Conservation (phyloP, 2,329 filamentous ascomycete species). For the Plectosphaerella sp. region DNA sequence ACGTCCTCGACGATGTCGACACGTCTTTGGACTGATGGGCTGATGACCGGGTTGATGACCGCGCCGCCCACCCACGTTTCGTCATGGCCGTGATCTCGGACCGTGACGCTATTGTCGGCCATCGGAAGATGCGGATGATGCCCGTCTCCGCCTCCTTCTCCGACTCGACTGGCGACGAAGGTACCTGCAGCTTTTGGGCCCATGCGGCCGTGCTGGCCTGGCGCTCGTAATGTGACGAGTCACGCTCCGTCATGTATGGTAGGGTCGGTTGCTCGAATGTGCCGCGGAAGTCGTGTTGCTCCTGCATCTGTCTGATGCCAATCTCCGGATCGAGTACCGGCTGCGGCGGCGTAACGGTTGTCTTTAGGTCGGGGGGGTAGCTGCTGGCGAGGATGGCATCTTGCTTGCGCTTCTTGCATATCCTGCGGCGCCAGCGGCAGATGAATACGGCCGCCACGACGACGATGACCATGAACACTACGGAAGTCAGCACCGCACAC, state of each 20-base stretch:
- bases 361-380: background rate
- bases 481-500: background rate
- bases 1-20: background rate
- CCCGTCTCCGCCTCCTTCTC: background rate
- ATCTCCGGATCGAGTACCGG: background rate
- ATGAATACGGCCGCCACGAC: background rate
- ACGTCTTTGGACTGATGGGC: background rate
- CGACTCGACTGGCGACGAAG: background rate
- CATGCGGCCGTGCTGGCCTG: background rate
- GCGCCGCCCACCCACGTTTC: background rate
- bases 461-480: background rate
- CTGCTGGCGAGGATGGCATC: background rate
- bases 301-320: background rate
- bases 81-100: slow-evolving; percentile 1
- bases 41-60: background rate
- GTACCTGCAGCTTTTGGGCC: background rate
- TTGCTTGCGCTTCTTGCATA: background rate
- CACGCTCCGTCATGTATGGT: background rate
- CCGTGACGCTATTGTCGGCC: slow-evolving; percentile 9
- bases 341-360: background rate
- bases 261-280: background rate
- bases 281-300: background rate
- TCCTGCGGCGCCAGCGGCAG: background rate
- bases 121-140: slow-evolving; percentile 9
- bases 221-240: background rate